Evolutionary conservation across 2,329 filamentous ascomycete species (phyloP).

Genomic region (Ilyonectria mors-panacis): DNA sequence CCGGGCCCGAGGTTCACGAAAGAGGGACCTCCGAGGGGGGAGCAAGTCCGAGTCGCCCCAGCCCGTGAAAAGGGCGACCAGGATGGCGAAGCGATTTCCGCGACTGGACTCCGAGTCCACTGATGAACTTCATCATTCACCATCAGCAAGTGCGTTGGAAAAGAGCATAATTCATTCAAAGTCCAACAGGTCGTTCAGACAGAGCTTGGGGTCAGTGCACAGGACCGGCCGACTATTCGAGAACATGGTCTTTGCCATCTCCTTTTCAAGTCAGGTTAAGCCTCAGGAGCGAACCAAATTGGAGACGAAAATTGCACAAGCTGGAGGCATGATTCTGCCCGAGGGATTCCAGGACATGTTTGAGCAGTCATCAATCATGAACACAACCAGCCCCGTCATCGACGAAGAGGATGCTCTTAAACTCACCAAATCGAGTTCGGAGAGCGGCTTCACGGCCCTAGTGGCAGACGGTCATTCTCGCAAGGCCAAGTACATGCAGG

Average conservation of each 20-base stretch:
- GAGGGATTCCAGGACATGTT: constrained; percentile 89
- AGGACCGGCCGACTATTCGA: constrained; percentile 70
- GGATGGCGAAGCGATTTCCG: constrained; percentile 42
- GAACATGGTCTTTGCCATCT: constrained; percentile 90
- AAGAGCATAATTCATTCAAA: constrained; percentile 53
- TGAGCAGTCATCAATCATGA: constrained; percentile 59
- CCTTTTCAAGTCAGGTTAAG: constrained; percentile 69
- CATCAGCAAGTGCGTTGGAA: constrained; percentile 55
- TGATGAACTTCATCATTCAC: constrained; percentile 63
- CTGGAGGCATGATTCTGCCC: constrained; percentile 80
- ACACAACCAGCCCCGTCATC: constrained; percentile 49
- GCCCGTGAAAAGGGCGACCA: constrained; percentile 37
- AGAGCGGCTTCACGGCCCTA: constrained; percentile 84
- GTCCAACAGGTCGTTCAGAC: constrained; percentile 45
- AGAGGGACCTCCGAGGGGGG: constrained; percentile 33
- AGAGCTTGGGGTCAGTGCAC: constrained; percentile 46
- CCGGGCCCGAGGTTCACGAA: constrained; percentile 36
- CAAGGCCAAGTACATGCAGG: constrained; percentile 94
- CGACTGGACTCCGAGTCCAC: constrained; percentile 61
- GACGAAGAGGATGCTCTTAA: constrained; percentile 58
- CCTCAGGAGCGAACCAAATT: constrained; percentile 62
- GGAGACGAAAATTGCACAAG: constrained; percentile 73
- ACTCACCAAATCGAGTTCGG: constrained; percentile 66
- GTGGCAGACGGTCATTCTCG: constrained; percentile 90
- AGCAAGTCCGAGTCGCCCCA: constrained; percentile 49